Evolutionary conservation across 140 eudicot genomes (phyloP).

Genomic region (Erigeron philadelphicus): DNA sequence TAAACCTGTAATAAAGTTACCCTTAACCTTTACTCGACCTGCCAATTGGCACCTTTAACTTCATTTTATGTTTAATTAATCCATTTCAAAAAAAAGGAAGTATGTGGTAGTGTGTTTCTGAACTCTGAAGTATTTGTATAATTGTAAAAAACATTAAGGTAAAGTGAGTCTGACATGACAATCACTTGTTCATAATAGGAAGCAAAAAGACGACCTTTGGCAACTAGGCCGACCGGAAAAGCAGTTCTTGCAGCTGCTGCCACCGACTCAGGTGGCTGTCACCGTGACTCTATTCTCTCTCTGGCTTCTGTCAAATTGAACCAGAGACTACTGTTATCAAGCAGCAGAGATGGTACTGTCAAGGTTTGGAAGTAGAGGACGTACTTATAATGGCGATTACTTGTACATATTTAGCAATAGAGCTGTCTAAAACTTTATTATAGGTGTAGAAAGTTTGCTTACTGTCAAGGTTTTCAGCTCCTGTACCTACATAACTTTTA

Average conservation of each 20-base stretch:
- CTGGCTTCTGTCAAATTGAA: constrained; percentile 83
- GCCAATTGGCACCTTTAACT: too few relatives aligned
- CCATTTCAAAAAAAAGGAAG: neutral
- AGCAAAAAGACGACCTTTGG: constrained; percentile 64
- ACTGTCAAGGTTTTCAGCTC: constrained; percentile 13
- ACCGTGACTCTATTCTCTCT: constrained; percentile 85
- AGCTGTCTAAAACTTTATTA: constrained; percentile 27
- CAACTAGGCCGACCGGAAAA: constrained; percentile 63
- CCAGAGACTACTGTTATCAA: constrained; percentile 84
- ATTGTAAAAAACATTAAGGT: neutral
- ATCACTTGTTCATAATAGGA: constrained; percentile 44
- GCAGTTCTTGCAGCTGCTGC: constrained; percentile 88
- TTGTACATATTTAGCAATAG: constrained; percentile 29
- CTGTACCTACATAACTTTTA: constrained; percentile 10
- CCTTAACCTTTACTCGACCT: too few relatives aligned
- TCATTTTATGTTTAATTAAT: neutral
- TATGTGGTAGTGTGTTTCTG: neutral
- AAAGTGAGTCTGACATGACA: constrained; percentile 10
- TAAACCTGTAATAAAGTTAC: too few relatives aligned
- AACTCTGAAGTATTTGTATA: neutral
- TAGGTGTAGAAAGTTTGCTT: constrained; percentile 15
- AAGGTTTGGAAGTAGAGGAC: constrained; percentile 88
- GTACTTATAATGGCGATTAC: constrained; percentile 13
- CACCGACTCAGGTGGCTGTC: constrained; percentile 90
- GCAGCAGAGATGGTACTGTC: constrained; percentile 95